These are phyloP conservation scores for Hortiboletus flavorubellus DNA, from an alignment of 768 basidiomycete species.

Conservation along the genomic window DNA sequence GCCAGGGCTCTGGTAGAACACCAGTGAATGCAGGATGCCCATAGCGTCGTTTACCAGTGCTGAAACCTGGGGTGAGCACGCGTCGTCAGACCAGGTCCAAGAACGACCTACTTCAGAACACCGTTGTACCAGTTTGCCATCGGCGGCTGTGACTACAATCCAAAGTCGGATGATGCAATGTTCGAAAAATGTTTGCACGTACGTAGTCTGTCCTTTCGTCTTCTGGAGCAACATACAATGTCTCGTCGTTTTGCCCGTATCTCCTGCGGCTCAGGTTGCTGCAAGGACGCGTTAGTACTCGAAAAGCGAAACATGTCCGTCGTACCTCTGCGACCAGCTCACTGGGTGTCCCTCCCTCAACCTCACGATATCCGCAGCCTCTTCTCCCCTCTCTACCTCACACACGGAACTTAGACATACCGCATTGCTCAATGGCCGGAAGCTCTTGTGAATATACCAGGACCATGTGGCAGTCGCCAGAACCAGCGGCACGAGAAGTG, in stretches of 20 bases:
- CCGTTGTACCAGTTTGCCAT: constrained; percentile 95
- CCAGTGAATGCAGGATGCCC: constrained; percentile 96
- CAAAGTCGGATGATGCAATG: constrained; percentile 6
- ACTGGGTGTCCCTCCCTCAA: constrained; percentile 83
- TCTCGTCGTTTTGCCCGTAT: constrained; percentile 93
- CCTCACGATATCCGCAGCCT: constrained; percentile 72
- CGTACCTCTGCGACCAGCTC: constrained; percentile 81
- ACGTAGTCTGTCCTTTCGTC: constrained; percentile 91
- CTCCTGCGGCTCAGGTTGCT: constrained; percentile 83
- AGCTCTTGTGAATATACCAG: constrained; percentile 67
- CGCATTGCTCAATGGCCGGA: constrained; percentile 72
- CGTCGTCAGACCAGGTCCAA: neutral
- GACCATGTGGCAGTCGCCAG: constrained; percentile 74
- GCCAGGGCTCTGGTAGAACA: constrained; percentile 89
- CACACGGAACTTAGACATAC: constrained; percentile 84
- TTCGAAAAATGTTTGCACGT: constrained; percentile 18
- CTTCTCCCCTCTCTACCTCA: constrained; percentile 89
- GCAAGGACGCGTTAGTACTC: neutral
- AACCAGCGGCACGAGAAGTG: constrained; percentile 73
- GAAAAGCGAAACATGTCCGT: neutral
- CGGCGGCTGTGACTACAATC: constrained; percentile 81
- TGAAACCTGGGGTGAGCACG: constrained; percentile 28
- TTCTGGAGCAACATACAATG: constrained; percentile 91
- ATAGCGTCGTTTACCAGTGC: constrained; percentile 92
- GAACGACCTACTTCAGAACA: constrained; percentile 70